Evolutionary conservation across 257 asterid genomes (phyloP).

Genomic region (Echium plantagineum): DNA sequence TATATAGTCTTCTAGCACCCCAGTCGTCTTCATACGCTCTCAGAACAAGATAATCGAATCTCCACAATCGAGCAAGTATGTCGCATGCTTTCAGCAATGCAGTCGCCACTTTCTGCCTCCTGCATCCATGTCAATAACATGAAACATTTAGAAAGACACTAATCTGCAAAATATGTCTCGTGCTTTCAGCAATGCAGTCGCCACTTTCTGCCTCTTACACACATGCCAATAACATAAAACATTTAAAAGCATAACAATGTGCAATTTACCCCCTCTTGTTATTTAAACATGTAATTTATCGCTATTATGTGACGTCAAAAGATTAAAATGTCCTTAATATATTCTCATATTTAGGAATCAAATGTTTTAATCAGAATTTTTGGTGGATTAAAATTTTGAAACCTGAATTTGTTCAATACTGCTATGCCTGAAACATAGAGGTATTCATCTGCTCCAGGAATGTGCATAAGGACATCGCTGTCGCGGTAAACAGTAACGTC

Average conservation of each 20-base stretch:
- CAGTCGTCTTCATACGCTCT: constrained; percentile 76
- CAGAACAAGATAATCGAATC: constrained; percentile 51
- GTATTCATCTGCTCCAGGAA: constrained; percentile 59
- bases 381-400: neutral
- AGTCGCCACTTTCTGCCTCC: constrained; percentile 87
- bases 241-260: no score
- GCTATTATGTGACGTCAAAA: neutral
- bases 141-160: neutral
- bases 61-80: constrained; percentile 44
- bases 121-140: constrained; percentile 11
- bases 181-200: no score
- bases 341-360: no score
- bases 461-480: constrained; percentile 46
- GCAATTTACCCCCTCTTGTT: no score
- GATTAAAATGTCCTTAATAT: neutral
- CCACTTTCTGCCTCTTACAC: no score
- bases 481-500: constrained; percentile 63
- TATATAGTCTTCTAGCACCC: constrained; percentile 55
- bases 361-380: neutral
- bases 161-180: no score
- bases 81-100: constrained; percentile 69
- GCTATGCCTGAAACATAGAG: constrained; percentile 88
- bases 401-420: constrained; percentile 72
- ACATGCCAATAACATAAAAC: no score
- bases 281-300: neutral